phyloP scores from a whole-genome alignment of 2,329 filamentous ascomycete species.

The Curvularia hawaiiensis region DNA sequence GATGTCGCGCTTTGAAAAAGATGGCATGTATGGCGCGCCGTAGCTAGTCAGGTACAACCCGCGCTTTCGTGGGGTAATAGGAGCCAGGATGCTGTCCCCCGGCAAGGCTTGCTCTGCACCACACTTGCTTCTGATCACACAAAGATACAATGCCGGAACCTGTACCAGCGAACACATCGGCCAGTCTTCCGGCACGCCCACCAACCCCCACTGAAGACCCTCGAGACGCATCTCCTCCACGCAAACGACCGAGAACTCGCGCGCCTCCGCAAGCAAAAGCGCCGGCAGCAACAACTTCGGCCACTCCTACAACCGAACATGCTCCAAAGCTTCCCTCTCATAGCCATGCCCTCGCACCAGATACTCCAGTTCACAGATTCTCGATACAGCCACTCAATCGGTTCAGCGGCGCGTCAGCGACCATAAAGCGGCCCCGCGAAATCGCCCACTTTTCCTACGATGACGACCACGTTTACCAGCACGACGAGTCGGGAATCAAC shows the following conservation, averaged over 20 bases:
- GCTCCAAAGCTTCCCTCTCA: background rate
- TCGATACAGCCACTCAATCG: conserved; percentile 40
- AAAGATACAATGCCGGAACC: background rate
- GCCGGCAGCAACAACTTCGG: conserved; percentile 10
- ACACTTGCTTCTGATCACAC: background rate
- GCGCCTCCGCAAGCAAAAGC: conserved; percentile 35
- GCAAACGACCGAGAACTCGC: conserved; percentile 42
- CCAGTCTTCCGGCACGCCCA: conserved; percentile 11
- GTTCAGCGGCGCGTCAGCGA: conserved; percentile 42
- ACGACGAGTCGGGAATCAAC: conserved; percentile 78
- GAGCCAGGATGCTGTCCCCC: conserved; percentile 4
- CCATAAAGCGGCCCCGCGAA: conserved; percentile 64
- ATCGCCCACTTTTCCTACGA: conserved; percentile 95
- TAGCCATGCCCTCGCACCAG: background rate
- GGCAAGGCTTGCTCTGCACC: background rate
- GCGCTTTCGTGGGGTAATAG: background rate
- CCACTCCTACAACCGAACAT: background rate
- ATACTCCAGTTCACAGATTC: conserved; percentile 25
- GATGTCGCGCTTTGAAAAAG: conserved; percentile 4
- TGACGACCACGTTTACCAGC: conserved; percentile 74
- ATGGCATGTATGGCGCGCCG: conserved; percentile 13
- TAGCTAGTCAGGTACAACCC: conserved; percentile 17
- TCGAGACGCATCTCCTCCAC: conserved; percentile 28
- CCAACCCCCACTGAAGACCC: conserved; percentile 14
- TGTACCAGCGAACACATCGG: background rate